Evolutionary conservation across 129 eudicot species (phyloP), one percentile per base, ranked within the genome.

Genomic region (Dittrichia graveolens): DNA sequence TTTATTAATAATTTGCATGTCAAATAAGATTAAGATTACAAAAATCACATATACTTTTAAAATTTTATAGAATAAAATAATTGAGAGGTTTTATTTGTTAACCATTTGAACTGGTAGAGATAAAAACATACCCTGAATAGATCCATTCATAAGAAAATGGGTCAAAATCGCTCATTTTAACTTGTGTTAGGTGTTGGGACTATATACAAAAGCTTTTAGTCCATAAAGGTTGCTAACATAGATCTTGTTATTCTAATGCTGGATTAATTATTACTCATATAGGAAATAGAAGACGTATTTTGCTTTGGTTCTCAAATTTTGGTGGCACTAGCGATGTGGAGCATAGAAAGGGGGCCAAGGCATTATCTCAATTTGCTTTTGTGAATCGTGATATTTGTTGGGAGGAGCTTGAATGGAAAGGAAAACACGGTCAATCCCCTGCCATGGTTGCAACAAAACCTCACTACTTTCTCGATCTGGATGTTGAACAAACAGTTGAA

Each of bases 401-500:
- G 99, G 99, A 90, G 65, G 97, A 95, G 67, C 97, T 95, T 18
- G 97, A 90, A 81, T 95, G 99, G 99, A 95, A 84, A 72, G 99
- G 99, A 37, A 88, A 84, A 78, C 99, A 91, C 41, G 99, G 99
- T 43, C 99, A 95, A 65, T 90, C 97, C 41, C 99, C 99, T 71
- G 99, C 99, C 41, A 86, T 95, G 92, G 99, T 95, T 79, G 99
- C 99, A 19, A 88, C 99, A 15, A 95, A 95, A 77, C 99, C 97
- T 81, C 99, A 91, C 76, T 95, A 95, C 77, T 95, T 95, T 83
- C 97, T 95, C 19, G 97, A 90, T 81, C 82, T 95, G 59, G 99
- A 95, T 90, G 96, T 95, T 37, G 96, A 81, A 60, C 85, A 72
- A 70, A 90, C 99, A 12, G 96, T 95, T 14, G 97, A 90, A 64